Conservation (phyloP, 169 alveolate genomes). For the Plasmodium inui region DNA sequence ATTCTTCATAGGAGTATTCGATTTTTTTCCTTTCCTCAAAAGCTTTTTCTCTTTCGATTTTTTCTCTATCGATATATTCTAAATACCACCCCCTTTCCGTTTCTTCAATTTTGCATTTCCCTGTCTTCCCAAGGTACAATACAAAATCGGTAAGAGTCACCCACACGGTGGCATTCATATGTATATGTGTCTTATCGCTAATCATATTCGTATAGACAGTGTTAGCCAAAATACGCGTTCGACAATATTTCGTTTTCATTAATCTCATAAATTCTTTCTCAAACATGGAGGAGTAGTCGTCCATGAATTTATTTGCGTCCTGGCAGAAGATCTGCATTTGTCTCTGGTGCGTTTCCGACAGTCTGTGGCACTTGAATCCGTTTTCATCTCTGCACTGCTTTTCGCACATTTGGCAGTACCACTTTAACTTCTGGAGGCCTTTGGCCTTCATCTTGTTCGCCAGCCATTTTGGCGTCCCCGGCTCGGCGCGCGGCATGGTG, state of each 20-base stretch:
- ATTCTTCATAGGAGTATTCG: slow-evolving; percentile 62
- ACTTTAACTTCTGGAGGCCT: slow-evolving; percentile 94
- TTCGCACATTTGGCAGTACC: slow-evolving; percentile 97
- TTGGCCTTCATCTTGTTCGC: slow-evolving; percentile 95
- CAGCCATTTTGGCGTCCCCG: slow-evolving; percentile 95
- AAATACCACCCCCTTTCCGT: slow-evolving; percentile 94
- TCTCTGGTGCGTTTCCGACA: slow-evolving; percentile 94
- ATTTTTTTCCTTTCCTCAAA: slow-evolving; percentile 66
- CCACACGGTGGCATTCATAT: slow-evolving; percentile 97
- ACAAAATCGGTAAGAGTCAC: slow-evolving; percentile 91
- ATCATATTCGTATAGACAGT: slow-evolving; percentile 92
- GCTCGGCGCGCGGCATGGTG: slow-evolving; percentile 91
- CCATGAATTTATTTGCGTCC: slow-evolving; percentile 92
- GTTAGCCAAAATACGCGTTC: slow-evolving; percentile 90
- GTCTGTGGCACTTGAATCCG: slow-evolving; percentile 95
- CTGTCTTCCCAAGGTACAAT: slow-evolving; percentile 91
- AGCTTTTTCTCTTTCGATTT: slow-evolving; percentile 79
- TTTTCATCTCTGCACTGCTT: slow-evolving; percentile 96
- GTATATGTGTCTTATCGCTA: slow-evolving; percentile 93
- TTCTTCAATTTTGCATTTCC: slow-evolving; percentile 92
- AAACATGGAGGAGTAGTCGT: slow-evolving; percentile 92
- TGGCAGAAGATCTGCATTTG: slow-evolving; percentile 94
- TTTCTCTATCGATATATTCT: slow-evolving; percentile 92
- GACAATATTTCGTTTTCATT: slow-evolving; percentile 89
- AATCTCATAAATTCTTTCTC: slow-evolving; percentile 92